Evolutionary conservation across 192 early-diverging fungal genomes (phyloP).

Genomic region (Spinellus fusiger): DNA sequence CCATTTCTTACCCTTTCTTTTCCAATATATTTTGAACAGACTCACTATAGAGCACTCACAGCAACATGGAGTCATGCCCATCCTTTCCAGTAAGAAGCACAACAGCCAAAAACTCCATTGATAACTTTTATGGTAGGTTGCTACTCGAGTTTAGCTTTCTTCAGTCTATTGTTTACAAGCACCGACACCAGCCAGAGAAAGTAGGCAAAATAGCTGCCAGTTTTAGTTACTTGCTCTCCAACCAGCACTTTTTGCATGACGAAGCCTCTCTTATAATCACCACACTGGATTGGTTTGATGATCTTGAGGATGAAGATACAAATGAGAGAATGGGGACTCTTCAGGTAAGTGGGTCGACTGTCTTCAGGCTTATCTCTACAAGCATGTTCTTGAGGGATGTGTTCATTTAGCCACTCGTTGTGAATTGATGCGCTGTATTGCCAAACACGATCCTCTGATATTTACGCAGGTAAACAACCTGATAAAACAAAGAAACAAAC

Average conservation of each 20-base stretch:
- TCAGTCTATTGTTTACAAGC: not conserved
- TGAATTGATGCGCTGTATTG: constrained; percentile 1
- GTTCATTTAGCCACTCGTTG: constrained; percentile 16
- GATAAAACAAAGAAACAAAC: not conserved
- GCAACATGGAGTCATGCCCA: not conserved
- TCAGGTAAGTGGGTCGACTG: not conserved
- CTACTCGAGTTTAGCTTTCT: constrained; percentile 5
- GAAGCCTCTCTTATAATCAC: not conserved
- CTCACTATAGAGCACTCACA: not conserved
- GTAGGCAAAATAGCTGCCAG: not conserved
- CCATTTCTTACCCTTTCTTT: not conserved
- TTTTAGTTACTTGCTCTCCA: not conserved
- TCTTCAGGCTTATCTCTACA: not conserved
- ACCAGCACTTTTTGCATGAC: constrained; percentile 1
- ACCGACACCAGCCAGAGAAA: not conserved
- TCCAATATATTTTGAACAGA: not conserved
- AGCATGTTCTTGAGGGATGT: constrained; percentile 18
- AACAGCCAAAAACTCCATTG: not conserved
- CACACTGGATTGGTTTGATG: constrained; percentile 9
- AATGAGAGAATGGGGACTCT: not conserved
- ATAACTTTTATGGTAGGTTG: not conserved
- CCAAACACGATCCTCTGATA: not conserved
- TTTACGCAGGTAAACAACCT: constrained; percentile 14
- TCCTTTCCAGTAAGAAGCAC: not conserved
- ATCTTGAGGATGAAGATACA: not conserved